Evolutionary conservation across 768 basidiomycete genomes (phyloP), one percentile per base, ranked within the genome.

Genomic region (Termitomyces sp.): DNA sequence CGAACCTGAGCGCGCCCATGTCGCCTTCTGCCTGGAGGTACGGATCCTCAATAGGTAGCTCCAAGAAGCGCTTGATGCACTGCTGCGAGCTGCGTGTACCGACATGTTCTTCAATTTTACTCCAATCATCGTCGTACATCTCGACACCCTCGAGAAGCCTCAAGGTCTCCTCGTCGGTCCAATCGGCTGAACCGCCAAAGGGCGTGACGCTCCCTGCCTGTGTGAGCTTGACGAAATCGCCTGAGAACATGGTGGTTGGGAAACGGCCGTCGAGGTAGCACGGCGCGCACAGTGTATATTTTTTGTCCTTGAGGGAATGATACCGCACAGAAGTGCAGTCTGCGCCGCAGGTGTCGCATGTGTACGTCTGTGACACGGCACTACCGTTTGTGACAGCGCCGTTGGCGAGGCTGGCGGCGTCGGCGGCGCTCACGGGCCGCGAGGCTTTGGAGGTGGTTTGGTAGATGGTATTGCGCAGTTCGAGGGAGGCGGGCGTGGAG

Each of bases 71-170:
- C 65, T 89, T 86, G 65, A 99, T 89, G 70, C 97, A 98, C 71
- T 97, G 93, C 67, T 98, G 95, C 24, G 93, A 88, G 3, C 88
- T 87, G 46, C 96, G 80, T 27, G 94, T 91, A 13, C 89, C 91
- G 49, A 99, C 95, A 69, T 98, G 95, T 64, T 94, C 91, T 64
- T 95, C 89, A 62, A 98, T 87, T 51, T 85, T 82, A 22, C 86
- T 85, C 96, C 96, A 99, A 67, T 98, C 96, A 67, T 98, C 96
- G 64, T 97, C 94, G 70, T 87, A 93, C 93, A 99, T 97, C 73
- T 99, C 97, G 45, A 99, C 84, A 16, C 88, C 97, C 71, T 99
- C 97, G n/a, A 99, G 80, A 5, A 99, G 78, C 8, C 91, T 73
- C 11, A 99, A 73, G 20, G 88, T 80, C 72, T 99, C 97, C 69